These are phyloP conservation scores for Didymella sp. DNA, from an alignment of 2,329 filamentous ascomycete species.

Conservation along the genomic window DNA sequence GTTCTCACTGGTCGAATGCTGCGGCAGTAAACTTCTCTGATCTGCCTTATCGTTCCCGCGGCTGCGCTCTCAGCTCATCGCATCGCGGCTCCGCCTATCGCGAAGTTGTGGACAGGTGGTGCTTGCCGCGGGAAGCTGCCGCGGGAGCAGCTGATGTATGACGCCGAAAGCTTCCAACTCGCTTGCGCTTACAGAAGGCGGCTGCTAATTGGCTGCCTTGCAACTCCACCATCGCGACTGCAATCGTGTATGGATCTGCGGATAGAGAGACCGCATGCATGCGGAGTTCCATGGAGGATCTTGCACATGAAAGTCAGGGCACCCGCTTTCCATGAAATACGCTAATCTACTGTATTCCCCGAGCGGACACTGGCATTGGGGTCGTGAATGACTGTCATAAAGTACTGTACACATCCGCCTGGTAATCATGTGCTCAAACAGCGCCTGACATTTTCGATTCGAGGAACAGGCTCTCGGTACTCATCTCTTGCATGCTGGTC, in stretches of 20 bases:
- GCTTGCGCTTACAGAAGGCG: background rate
- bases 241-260: background rate
- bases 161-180: background rate
- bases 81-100: background rate
- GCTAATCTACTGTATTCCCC: background rate
- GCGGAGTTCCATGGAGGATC: background rate
- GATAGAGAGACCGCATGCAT: background rate
- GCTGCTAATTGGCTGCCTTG: constrained; percentile 4
- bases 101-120: background rate
- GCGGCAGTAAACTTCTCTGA: background rate
- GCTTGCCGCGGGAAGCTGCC: constrained; percentile 15
- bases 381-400: too few relatives aligned
- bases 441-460: too few relatives aligned
- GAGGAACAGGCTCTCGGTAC: too few relatives aligned
- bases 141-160: constrained; percentile 14
- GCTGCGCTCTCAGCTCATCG: background rate
- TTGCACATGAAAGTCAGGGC: background rate
- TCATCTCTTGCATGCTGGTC: too few relatives aligned
- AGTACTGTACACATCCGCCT: too few relatives aligned
- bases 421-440: too few relatives aligned
- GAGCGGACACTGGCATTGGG: background rate
- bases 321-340: background rate
- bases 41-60: constrained; percentile 6
- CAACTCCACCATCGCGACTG: background rate
- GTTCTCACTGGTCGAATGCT: background rate